These are phyloP conservation scores for Iris macrosiphon DNA, from an alignment of 106 monocot genomes.

Conservation along the genomic window DNA sequence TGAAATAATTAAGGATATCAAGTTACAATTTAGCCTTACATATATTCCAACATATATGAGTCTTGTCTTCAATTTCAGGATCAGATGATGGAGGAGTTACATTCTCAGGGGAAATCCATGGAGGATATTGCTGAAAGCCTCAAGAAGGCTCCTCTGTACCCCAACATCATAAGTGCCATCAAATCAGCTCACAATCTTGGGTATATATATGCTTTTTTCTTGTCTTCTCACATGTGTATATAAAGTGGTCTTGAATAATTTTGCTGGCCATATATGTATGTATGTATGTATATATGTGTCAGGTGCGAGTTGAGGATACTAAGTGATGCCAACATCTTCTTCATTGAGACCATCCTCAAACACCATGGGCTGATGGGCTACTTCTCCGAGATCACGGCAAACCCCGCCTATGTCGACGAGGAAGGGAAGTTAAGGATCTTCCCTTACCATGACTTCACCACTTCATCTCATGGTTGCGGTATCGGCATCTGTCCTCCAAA, in stretches of 20 bases:
- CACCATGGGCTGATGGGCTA: slow-evolving; percentile 67
- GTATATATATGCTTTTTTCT: neutral
- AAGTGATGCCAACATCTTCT: slow-evolving; percentile 87
- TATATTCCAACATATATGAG: no score
- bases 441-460: slow-evolving; percentile 67
- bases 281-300: neutral
- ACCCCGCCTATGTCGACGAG: slow-evolving; percentile 56
- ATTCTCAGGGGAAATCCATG: slow-evolving; percentile 28
- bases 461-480: slow-evolving; percentile 48
- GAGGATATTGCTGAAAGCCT: slow-evolving; percentile 32
- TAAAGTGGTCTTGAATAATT: no score
- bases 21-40: no score
- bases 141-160: slow-evolving; percentile 35
- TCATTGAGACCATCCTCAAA: slow-evolving; percentile 72
- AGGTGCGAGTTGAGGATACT: slow-evolving; percentile 81
- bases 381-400: slow-evolving; percentile 89
- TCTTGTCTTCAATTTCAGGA: slow-evolving; percentile 32
- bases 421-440: slow-evolving; percentile 61
- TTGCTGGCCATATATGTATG: no score
- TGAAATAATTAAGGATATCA: no score
- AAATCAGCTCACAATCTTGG: slow-evolving; percentile 45
- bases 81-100: slow-evolving; percentile 44
- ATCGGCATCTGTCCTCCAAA: slow-evolving; percentile 67
- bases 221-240: no score
- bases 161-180: slow-evolving; percentile 24